Conservation (phyloP, 1,139 yeast species). For the Lodderomyces beijingensis region DNA sequence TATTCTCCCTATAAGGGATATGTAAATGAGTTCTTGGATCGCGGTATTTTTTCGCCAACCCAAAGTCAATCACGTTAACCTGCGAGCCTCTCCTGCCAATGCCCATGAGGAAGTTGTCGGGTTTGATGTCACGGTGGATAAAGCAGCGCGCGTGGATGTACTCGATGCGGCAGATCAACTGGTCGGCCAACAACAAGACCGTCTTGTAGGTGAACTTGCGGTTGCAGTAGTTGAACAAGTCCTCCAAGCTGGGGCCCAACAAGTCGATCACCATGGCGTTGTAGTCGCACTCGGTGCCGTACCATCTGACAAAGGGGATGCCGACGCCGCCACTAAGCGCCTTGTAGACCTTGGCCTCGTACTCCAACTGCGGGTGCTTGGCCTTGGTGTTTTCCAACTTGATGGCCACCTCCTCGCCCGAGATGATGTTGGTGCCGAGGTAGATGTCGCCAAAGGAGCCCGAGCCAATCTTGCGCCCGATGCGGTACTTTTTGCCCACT, state of each 20-base stretch:
- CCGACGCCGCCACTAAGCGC: slow-evolving; percentile 97
- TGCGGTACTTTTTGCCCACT: slow-evolving; percentile 91
- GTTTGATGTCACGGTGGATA: slow-evolving; percentile 89
- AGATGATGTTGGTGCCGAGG: slow-evolving; percentile 85
- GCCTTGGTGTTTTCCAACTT: slow-evolving; percentile 87
- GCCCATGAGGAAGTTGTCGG: slow-evolving; percentile 96
- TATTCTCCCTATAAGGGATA: slow-evolving; percentile 94
- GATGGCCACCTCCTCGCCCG: slow-evolving; percentile 97
- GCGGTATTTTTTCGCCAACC: slow-evolving; percentile 91
- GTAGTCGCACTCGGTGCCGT: slow-evolving; percentile 93
- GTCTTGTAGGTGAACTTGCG: slow-evolving; percentile 92
- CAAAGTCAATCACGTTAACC: slow-evolving; percentile 94
- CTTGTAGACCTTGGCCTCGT: slow-evolving; percentile 93
- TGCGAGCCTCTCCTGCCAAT: slow-evolving; percentile 93
- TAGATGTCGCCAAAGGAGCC: slow-evolving; percentile 98
- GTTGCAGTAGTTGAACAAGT: slow-evolving; percentile 91
- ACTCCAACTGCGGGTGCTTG: slow-evolving; percentile 94
- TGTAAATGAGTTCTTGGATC: slow-evolving; percentile 95
- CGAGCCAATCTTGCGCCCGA: slow-evolving; percentile 94
- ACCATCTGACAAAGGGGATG: slow-evolving; percentile 95
- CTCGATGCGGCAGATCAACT: slow-evolving; percentile 88
- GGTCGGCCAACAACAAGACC: slow-evolving; percentile 88
- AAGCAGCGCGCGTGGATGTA: slow-evolving; percentile 94
- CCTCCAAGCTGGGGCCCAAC: slow-evolving; percentile 93
- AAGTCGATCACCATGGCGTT: slow-evolving; percentile 96